Evolutionary conservation across 495 filamentous ascomycete genomes (phyloP), one percentile per base, ranked within the genome.

Genomic region (Lasiosphaeria ovina): DNA sequence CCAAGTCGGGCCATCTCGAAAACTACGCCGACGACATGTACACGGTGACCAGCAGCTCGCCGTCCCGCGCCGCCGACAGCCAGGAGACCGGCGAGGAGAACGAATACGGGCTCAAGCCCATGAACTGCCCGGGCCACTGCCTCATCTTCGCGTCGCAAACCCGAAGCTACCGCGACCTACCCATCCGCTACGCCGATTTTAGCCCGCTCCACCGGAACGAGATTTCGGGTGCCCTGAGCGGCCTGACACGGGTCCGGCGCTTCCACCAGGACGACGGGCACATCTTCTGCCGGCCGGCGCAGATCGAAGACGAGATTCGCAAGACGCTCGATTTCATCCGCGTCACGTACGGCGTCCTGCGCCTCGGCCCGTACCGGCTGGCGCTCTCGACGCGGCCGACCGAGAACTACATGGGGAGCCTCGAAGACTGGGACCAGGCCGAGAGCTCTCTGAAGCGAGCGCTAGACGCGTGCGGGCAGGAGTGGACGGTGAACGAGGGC

Each of bases 1-100:
- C 90, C 66, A 86, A 85, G 54, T 94, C 90, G 4, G 93, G 93
- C 3, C 93, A 97, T 66, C 90, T 93, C 85, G 87, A 93, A 40
- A 96, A 96, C 72, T 97, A 96, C 74, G 88, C 89, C 62, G 87
- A 96, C 68, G 92, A 96, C 67, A 97, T 97, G 93, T 97, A 92
- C 77, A 87, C 89, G 58, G 93, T 96, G 34, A 88, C 84, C 80
- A 57, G 83, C 83, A 71, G 68, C 6, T 79, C 77, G 3, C 72
- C 72, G 3, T 66, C 73, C 14, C 70, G 72, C 51, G 74, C 65
- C 50, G 76, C 80, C 33, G 55, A 44, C 7, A 48, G 58, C 1
- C 64, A 74, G 16, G 48, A 38, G 16, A 63, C 49, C 14, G 81
- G 81, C 54, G 85, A 91, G 61, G 82, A 89, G 52, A 89, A 89